A percentile compares a stretch with the other conserved stretches of the same genome.
Conservation (phyloP, 78 protist genomes). For the Emiliania huxleyi region DNA sequence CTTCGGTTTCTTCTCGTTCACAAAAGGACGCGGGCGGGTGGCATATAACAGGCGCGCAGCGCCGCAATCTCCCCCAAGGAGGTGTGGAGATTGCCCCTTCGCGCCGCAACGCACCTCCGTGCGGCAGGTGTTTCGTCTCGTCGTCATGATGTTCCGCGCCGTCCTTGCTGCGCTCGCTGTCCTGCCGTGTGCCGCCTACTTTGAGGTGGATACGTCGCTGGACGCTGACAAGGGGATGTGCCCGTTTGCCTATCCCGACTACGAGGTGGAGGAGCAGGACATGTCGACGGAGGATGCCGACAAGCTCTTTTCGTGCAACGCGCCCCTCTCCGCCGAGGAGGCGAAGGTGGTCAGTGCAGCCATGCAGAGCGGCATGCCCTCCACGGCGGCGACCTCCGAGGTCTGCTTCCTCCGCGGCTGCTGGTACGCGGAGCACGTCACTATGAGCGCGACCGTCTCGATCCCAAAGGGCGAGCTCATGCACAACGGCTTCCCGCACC, state of each 20-base stretch:
- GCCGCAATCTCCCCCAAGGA: too few species aligned
- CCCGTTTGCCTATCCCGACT: not conserved
- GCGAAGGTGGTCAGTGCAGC: not conserved
- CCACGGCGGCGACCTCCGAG: not conserved
- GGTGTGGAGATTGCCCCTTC: too few species aligned
- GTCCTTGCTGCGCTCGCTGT: not conserved
- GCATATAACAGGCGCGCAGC: too few species aligned
- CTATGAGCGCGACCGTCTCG: not conserved
- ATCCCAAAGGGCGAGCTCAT: not conserved
- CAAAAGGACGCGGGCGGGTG: too few species aligned
- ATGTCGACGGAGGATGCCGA: not conserved
- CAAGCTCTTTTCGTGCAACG: not conserved
- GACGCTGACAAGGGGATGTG: not conserved
- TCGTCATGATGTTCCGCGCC: not conserved
- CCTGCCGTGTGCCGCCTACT: not conserved
- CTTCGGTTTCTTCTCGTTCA: too few species aligned
- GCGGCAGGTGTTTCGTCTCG: too few species aligned
- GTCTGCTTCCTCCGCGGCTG: not conserved
- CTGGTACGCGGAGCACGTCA: not conserved
- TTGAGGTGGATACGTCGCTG: not conserved
- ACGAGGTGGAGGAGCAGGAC: not conserved
- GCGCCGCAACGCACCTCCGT: too few species aligned
- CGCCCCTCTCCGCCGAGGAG: not conserved
- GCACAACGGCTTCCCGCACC: not conserved
- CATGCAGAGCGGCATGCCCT: not conserved